Evolutionary conservation across 345 rosid species (phyloP).

Genomic region (Kernera saxatilis): DNA sequence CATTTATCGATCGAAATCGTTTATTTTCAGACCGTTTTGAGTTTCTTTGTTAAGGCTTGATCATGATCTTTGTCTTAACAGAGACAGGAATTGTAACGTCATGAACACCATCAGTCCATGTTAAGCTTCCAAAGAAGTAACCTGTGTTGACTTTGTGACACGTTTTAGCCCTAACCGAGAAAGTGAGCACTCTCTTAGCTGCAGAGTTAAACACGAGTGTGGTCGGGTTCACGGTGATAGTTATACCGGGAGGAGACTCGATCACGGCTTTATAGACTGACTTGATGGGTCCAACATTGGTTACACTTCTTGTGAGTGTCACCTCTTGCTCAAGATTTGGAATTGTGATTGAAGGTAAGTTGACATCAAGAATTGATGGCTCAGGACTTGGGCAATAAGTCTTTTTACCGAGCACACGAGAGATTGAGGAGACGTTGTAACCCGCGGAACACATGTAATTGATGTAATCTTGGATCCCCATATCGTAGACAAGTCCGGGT

Average conservation of each 20-base stretch:
- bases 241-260: slow-evolving; percentile 20
- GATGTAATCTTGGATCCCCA: slow-evolving; percentile 38
- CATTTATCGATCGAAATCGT: neutral
- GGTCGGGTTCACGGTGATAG: slow-evolving; percentile 13
- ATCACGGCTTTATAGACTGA: slow-evolving; percentile 15
- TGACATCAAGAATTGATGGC: slow-evolving; percentile 31
- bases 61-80: slow-evolving; percentile 27
- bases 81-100: slow-evolving; percentile 40
- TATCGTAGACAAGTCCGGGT: slow-evolving; percentile 60
- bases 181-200: slow-evolving; percentile 2
- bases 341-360: slow-evolving; percentile 39
- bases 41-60: neutral
- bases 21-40: neutral
- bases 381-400: slow-evolving; percentile 16
- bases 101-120: slow-evolving; percentile 37
- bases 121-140: slow-evolving; percentile 42
- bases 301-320: slow-evolving; percentile 13
- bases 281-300: slow-evolving; percentile 18
- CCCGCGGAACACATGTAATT: slow-evolving; percentile 44
- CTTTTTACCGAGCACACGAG: slow-evolving; percentile 21
- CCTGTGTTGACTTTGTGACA: slow-evolving; percentile 31
- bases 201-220: slow-evolving; percentile 10
- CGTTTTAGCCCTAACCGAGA: slow-evolving; percentile 20
- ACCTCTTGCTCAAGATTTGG: slow-evolving; percentile 19
- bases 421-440: slow-evolving; percentile 40